Evolutionary conservation across 169 alveolate species (phyloP), one percentile per base, ranked within the genome.

Genomic region (Fabrea salina): DNA sequence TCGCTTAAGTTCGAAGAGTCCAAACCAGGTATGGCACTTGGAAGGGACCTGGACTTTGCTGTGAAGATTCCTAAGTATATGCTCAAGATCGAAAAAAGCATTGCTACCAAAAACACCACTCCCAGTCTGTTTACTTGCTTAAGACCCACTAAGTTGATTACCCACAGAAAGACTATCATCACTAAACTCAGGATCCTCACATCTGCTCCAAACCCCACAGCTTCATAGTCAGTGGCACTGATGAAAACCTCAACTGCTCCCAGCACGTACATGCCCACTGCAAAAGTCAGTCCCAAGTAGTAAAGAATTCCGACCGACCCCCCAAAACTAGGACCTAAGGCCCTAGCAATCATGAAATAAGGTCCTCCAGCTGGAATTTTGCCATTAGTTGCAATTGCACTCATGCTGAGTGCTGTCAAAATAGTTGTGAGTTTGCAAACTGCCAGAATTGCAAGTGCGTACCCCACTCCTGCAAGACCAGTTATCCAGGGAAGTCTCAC

Each of bases 361-460:
- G 88, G 83, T 19, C 95, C 95, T 7, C 95, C 95, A 11, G 83
- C 85, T 7, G 84, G 74, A 30, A 90, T 81, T 58, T 85, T 90
- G n/a, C 95, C 95, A 75, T 90, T 90, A 19, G 95, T 90, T 27
- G 88, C 92, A 32, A 90, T 84, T n/a, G 95, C 95, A 33, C 82
- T 83, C 79, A 90, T 80, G 35, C 90, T 81, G 19, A 87, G 84
- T 0, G 82, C 74, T 16, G 95, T 90, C 3, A 90, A 77, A 35
- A 87, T 78, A 30, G 95, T 86, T 19, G 91, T 82, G 0, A 16
- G 2, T 8, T 25, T 39, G 66, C 89, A 61, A 30, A 79, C 50
- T 25, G 76, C 32, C 4, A 85, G 41, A 11, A 85, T 79, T 5
- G 58, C 66, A 27, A 78, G 37, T 22, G 92, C 75, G 75, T 61